Conservation (phyloP, 2,329 filamentous ascomycete genomes). For the Ceratocystis cacaofunesta region DNA sequence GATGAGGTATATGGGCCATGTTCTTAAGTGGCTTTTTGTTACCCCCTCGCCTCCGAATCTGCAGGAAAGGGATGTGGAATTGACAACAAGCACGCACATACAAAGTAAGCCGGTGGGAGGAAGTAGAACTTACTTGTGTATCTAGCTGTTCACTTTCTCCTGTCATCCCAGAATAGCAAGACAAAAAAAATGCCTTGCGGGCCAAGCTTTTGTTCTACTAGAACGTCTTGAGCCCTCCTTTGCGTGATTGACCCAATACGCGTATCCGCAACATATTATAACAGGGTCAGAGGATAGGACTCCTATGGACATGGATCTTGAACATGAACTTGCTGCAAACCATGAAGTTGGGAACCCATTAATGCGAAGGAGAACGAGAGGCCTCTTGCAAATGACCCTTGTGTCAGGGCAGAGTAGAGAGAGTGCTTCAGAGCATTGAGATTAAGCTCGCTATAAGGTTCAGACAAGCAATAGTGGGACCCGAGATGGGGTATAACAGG, state of each 20-base stretch:
- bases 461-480: neutral
- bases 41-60: no score
- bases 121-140: no score
- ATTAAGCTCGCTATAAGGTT: neutral
- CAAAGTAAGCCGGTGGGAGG: no score
- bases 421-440: neutral
- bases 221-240: neutral
- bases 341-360: neutral
- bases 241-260: neutral
- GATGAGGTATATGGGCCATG: neutral
- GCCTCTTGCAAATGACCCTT: neutral
- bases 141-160: neutral
- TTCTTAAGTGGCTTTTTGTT: no score
- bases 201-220: no score
- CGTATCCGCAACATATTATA: neutral
- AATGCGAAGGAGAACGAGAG: neutral
- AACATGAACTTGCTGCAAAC: neutral
- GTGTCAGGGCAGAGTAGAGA: neutral
- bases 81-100: no score
- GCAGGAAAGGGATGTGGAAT: no score
- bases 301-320: neutral
- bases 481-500: neutral
- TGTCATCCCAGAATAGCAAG: neutral
- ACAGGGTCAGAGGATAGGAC: neutral
- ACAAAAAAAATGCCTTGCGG: no score